Percentiles rank a stretch among this genome's conserved stretches.
phyloP scores from a whole-genome alignment of 106 monocot genomes.

The Triglochin maritima region DNA sequence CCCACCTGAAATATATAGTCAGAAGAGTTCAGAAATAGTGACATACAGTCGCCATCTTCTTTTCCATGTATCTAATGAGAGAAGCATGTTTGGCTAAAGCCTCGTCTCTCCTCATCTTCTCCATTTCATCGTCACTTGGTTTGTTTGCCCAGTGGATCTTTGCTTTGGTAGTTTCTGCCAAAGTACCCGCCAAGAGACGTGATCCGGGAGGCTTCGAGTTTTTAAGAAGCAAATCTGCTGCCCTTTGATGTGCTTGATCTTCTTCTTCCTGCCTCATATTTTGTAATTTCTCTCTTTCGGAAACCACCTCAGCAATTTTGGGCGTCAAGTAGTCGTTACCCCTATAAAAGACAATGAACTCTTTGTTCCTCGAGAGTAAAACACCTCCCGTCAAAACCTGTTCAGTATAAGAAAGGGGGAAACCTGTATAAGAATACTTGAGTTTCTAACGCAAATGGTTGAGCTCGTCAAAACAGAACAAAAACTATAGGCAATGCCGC shows the following conservation, averaged over 20 bases:
- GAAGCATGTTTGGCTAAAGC: slow-evolving; percentile 59
- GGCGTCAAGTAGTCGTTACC: slow-evolving; percentile 83
- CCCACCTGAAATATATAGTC: too few relatives aligned
- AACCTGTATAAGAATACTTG: too few relatives aligned
- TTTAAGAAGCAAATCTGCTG: slow-evolving; percentile 28
- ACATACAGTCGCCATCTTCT: slow-evolving; percentile 57
- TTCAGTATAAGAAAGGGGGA: neutral
- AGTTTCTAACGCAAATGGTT: too few relatives aligned
- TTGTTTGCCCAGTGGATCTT: slow-evolving; percentile 48
- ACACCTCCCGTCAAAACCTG: slow-evolving; percentile 91
- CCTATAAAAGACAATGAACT: slow-evolving; percentile 86
- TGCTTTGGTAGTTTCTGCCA: slow-evolving; percentile 76
- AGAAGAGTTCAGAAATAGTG: neutral
- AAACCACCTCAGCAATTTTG: slow-evolving; percentile 27
- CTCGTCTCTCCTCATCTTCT: slow-evolving; percentile 42
- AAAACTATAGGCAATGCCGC: too few relatives aligned
- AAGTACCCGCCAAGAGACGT: slow-evolving; percentile 76
- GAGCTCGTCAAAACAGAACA: too few relatives aligned
- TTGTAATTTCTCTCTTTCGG: slow-evolving; percentile 48
- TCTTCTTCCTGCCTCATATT: slow-evolving; percentile 54
- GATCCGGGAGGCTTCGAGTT: slow-evolving; percentile 17
- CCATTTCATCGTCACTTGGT: slow-evolving; percentile 40
- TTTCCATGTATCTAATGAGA: slow-evolving; percentile 53
- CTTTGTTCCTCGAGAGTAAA: slow-evolving; percentile 88
- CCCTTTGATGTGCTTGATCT: slow-evolving; percentile 64